Conservation (phyloP, 345 rosid genomes). For the Brassica carinata region DNA sequence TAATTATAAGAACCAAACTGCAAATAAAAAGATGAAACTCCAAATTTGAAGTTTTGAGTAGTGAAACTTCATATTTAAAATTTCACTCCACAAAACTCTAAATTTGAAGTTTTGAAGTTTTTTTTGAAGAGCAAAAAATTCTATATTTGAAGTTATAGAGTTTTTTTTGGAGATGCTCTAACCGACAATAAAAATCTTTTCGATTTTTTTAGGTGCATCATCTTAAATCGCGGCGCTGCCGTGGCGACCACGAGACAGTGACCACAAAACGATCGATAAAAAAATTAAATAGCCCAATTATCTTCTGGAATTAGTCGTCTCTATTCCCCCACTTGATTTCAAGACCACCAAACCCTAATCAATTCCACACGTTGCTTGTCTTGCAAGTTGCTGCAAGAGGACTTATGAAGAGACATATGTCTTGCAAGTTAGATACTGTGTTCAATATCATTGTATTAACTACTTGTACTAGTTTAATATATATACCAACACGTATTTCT, state of each 20-base stretch:
- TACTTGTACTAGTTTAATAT: no score
- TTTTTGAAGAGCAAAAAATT: no score
- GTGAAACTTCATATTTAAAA: no score
- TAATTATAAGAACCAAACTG: no score
- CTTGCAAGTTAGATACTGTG: not conserved
- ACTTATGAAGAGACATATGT: constrained; percentile 4
- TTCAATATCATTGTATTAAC: no score
- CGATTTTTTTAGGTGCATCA: not conserved
- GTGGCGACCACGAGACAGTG: not conserved
- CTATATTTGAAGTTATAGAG: no score
- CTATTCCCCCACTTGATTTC: not conserved
- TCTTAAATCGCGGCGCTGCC: not conserved
- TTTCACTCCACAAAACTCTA: no score
- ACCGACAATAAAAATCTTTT: not conserved
- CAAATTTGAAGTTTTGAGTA: no score
- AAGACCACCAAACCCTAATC: not conserved
- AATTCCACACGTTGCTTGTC: constrained; percentile 3
- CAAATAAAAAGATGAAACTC: no score
- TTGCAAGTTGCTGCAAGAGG: constrained; percentile 22
- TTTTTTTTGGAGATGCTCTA: no score
- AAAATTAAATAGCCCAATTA: no score
- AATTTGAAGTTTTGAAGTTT: no score
- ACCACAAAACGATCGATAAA: not conserved
- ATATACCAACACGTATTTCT: not conserved
- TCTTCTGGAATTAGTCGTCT: not conserved